Percentiles rank a stretch among this genome's conserved stretches.
Conservation (phyloP, 768 basidiomycete genomes). For the Serendipita indica region DNA sequence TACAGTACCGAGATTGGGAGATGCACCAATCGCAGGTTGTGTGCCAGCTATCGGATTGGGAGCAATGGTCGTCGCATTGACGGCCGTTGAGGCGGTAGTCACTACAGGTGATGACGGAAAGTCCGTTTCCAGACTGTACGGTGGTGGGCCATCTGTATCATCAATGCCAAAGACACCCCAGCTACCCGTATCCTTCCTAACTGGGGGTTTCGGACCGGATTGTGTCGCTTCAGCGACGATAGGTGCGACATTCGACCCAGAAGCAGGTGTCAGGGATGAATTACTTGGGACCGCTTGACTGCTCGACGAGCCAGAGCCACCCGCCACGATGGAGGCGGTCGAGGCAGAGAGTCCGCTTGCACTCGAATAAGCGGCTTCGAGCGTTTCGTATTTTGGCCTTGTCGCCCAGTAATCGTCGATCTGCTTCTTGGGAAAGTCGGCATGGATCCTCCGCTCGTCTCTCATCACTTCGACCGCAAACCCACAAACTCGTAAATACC, state of each 20-base stretch:
- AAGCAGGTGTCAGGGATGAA: neutral
- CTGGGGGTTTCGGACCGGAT: neutral
- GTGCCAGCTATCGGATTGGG: neutral
- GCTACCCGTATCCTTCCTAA: constrained; percentile 2
- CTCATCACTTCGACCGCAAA: constrained; percentile 55
- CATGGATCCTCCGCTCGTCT: constrained; percentile 44
- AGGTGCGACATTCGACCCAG: neutral
- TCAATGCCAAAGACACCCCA: neutral
- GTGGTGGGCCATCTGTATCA: constrained; percentile 32
- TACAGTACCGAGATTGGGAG: neutral
- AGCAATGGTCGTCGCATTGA: neutral
- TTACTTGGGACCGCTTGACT: neutral
- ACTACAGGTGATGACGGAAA: neutral
- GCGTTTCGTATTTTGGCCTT: constrained; percentile 29
- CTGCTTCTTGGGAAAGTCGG: constrained; percentile 54
- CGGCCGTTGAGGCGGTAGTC: neutral
- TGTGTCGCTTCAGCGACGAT: neutral
- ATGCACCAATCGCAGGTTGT: neutral
- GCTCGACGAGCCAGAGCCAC: constrained; percentile 8
- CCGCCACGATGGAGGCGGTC: neutral
- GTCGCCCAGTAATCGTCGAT: constrained; percentile 60
- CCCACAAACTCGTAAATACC: constrained; percentile 73
- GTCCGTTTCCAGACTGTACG: constrained; percentile 46
- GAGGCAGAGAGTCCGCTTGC: too few species aligned
- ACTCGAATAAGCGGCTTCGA: neutral